Evolutionary conservation across 2,329 filamentous ascomycete genomes (phyloP).

Genomic region (Xylariaceae sp.): DNA sequence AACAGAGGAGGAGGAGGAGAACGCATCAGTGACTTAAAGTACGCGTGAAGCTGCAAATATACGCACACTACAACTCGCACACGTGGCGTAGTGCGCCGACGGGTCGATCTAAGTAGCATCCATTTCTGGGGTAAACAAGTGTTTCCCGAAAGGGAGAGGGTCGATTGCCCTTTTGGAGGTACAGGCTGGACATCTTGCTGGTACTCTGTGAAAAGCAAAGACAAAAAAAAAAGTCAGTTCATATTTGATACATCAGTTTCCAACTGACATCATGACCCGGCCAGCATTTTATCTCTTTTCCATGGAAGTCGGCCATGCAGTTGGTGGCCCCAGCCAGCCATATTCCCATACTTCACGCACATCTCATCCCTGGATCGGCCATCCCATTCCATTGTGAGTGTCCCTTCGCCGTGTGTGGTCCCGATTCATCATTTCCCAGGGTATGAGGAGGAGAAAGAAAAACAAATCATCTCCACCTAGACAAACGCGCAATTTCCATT

Average conservation of each 20-base stretch:
- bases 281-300: too few species aligned
- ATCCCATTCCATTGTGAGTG: too few species aligned
- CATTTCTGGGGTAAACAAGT: slow-evolving; percentile 5
- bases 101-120: slow-evolving; percentile 14
- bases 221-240: too few species aligned
- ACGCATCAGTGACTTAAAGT: neutral
- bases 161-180: slow-evolving; percentile 1
- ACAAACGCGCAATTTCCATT: slow-evolving; percentile 6
- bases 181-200: neutral
- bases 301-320: too few species aligned
- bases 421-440: neutral
- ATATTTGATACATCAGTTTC: too few species aligned
- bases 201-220: neutral
- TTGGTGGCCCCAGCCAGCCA: too few species aligned
- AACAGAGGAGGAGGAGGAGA: neutral
- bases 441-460: too few species aligned
- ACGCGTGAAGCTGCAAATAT: neutral
- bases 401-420: slow-evolving; percentile 2
- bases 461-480: slow-evolving; percentile 6
- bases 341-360: too few species aligned
- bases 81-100: slow-evolving; percentile 13
- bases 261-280: too few species aligned
- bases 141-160: slow-evolving; percentile 11
- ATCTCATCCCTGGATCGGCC: too few species aligned
- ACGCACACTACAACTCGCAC: slow-evolving; percentile 8